Conservation (phyloP, 495 filamentous ascomycete species). For the Penicillium subrubescens region DNA sequence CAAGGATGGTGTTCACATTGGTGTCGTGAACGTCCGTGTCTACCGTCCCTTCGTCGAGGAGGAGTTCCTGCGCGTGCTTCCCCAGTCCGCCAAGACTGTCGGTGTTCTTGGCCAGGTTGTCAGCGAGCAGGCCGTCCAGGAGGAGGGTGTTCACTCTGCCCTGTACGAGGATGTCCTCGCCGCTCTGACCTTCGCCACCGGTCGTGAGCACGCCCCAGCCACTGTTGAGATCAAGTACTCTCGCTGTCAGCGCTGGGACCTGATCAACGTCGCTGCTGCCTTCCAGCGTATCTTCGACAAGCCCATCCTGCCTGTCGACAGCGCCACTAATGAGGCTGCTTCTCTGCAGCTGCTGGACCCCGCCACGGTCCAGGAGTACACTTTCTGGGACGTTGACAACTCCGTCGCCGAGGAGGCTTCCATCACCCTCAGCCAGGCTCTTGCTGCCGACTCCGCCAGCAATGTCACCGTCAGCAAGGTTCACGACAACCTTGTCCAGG, state of each 20-base stretch:
- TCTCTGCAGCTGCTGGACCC: conserved; percentile 51
- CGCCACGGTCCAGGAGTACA: conserved; percentile 70
- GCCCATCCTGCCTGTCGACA: conserved; percentile 49
- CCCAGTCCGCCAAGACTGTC: conserved; percentile 70
- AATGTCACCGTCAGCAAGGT: conserved; percentile 76
- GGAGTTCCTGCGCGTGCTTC: conserved; percentile 80
- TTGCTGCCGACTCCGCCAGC: conserved; percentile 71
- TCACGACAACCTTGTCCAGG: conserved; percentile 85
- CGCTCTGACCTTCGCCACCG: conserved; percentile 74
- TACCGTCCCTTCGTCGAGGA: conserved; percentile 95
- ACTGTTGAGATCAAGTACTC: conserved; percentile 88
- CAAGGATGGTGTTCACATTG: conserved; percentile 71
- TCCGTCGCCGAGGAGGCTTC: conserved; percentile 67
- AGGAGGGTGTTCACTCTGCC: conserved; percentile 73
- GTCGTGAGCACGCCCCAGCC: conserved; percentile 57
- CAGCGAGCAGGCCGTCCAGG: conserved; percentile 57
- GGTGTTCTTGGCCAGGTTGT: conserved; percentile 67
- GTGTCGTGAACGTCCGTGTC: conserved; percentile 86
- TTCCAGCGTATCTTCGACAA: conserved; percentile 63
- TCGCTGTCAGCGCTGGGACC: conserved; percentile 76
- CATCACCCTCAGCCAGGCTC: conserved; percentile 64
- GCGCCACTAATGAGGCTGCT: conserved; percentile 33
- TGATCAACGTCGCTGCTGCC: conserved; percentile 70
- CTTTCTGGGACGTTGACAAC: conserved; percentile 90
- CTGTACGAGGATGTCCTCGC: conserved; percentile 89